Base-by-base conservation (phyloP, 108 stramenopile species). In the Pseudonitzschia multiseries region DNA sequence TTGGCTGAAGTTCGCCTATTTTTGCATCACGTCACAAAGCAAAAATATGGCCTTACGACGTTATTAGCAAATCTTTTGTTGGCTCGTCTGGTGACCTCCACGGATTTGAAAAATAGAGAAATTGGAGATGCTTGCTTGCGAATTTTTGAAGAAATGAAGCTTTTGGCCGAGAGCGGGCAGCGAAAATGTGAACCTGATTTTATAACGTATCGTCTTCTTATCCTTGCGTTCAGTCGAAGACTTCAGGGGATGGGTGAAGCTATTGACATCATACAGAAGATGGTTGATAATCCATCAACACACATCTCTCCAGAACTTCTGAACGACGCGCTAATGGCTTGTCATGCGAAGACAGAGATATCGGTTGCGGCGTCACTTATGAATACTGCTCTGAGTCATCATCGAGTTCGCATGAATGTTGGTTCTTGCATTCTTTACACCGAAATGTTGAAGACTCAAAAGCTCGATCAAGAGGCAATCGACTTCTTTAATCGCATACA, bases 121-220 rank as follows among this genome's bases (percentile, higher is more conserved):
- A 78, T 78, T 28, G 52, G 64, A 27, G 65, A 68, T 8, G 41
- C 53, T 12, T 60, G 52, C 28, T 43, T 78, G 51, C 65, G 51
- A 20, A 27, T 72, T 40, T 78, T 68, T 44, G 42, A 72, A 15
- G 70, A 78, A 72, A 78, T 78, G 77, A 78, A 46, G n/a, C 31
- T 48, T 1, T 22, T 72, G 40, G 31, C 27, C 20, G 26, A 50
- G 26, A 62, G 60, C 29, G 77, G 69, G 8, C 32, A 31, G 21
- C 70, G 32, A 26, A 60, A 56, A 13, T 20, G 50, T 40, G 65
- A 57, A 52, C 70, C 79, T 27, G 70, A 81, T 70, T 46, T 57
- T 9, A 60, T 31, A 33, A 76, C 80, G 0, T 81, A 73, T 73
- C 74, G 69, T 2, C 24, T 76, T 26, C 32, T 81, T 12, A 70